Evolutionary conservation across 768 basidiomycete species (phyloP), one percentile per base, ranked within the genome.

Genomic region (Tulasnella sp.): DNA sequence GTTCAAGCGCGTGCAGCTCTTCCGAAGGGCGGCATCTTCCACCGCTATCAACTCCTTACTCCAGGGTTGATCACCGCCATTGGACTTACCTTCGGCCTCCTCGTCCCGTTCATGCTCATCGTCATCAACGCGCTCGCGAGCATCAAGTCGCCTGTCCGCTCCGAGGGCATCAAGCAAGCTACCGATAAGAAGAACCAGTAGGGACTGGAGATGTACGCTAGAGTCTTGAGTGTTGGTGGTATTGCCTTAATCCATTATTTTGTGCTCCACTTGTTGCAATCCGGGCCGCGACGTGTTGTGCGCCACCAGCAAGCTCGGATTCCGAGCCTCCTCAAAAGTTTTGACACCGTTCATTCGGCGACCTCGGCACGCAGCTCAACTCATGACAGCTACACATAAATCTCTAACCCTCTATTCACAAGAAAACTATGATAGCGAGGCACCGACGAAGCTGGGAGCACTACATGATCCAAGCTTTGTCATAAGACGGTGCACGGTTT

Each of bases 401-500:
- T 26, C 7, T 29, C 52, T 29, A 59, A 22, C 52, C 52, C 9
- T 59, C 52, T 59, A 59, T 47, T 47, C 44, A 67, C 1, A 37
- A 67, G 17, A 16, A 1, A 69, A 12, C 69, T 70, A 98, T 75
- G 95, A 97, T 76, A 99, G 80, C n/a, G 91, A 92, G 8, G 96
- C 96, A 5, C 94, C 96, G 69, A 94, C 84, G 62, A 96, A 84
- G 7, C 86, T 92, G 17, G 90, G 89, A 9, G 95, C 89, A 14
- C 87, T 77, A 79, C 93, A 95, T 35, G 91, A 83, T 16, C 95
- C 97, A 59, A 81, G 77, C 78, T 89, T 89, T 2, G 96, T 96
- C 71, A 94, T 84, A 75, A 99, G 94, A 77, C 82, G 89, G 80
- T 98, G 93, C 8, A 89, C 86, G 68, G 82, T 86, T 78, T 90